Evolutionary conservation across 2,329 filamentous ascomycete species (phyloP).

Genomic region (Colletotrichum sp.): DNA sequence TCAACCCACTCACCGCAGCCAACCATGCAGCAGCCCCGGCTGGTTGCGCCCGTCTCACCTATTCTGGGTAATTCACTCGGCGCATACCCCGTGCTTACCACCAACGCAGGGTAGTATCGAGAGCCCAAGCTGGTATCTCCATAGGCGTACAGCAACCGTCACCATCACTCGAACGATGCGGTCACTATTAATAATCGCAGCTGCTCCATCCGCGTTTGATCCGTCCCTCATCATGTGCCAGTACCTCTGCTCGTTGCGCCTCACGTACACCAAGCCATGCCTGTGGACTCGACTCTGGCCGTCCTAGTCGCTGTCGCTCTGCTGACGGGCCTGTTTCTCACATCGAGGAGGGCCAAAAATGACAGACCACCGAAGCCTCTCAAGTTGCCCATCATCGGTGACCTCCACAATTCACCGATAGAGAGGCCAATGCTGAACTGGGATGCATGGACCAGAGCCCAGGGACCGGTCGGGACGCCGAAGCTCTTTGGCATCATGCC

Average conservation of each 20-base stretch:
- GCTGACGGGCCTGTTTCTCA: neutral
- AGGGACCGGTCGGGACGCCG: constrained; percentile 19
- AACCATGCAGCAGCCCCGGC: neutral
- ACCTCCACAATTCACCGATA: constrained; percentile 25
- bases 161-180: neutral
- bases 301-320: neutral
- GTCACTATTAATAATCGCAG: neutral
- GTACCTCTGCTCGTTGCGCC: too few species aligned
- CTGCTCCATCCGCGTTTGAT: neutral
- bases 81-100: neutral
- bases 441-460: constrained; percentile 21
- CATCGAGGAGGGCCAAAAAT: neutral
- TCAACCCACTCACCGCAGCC: neutral
- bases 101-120: neutral
- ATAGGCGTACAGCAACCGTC: neutral
- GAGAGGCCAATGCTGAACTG: constrained; percentile 23
- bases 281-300: neutral
- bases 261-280: neutral
- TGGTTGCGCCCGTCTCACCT: neutral
- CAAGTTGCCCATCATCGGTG: constrained; percentile 24
- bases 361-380: neutral
- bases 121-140: neutral
- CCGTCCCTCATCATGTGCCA: neutral
- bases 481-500: constrained; percentile 26
- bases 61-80: neutral